Conservation (phyloP, 257 asterid species). For the Fraxinus pennsylvanica region DNA sequence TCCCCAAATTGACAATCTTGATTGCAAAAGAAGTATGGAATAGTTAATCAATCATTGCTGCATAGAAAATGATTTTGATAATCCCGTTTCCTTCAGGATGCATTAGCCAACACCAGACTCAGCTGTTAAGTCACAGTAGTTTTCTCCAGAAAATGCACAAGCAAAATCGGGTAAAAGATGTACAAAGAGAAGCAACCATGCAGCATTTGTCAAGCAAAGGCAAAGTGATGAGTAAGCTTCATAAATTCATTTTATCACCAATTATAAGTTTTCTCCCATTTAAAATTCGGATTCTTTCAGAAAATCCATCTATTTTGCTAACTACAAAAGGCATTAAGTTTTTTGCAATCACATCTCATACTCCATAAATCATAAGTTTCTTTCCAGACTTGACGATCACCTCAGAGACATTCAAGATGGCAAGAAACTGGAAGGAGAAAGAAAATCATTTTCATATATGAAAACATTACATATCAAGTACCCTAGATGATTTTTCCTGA, state of each 20-base stretch:
- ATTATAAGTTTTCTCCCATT: background rate
- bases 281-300: background rate
- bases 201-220: background rate
- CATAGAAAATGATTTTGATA: background rate
- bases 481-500: background rate
- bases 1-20: background rate
- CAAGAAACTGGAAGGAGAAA: background rate
- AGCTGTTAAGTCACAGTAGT: background rate
- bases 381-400: background rate
- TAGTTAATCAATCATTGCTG: background rate
- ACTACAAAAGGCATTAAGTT: background rate
- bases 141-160: background rate
- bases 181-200: background rate
- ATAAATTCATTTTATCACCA: background rate
- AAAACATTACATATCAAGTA: background rate
- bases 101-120: background rate
- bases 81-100: background rate
- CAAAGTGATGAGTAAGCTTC: background rate
- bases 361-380: background rate
- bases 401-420: background rate
- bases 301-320: background rate
- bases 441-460: background rate
- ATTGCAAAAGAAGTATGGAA: background rate
- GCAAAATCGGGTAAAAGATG: background rate
- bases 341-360: conserved; percentile 1